These are phyloP conservation scores for Colletotrichum viniferum DNA, from an alignment of 2,329 filamentous ascomycete genomes.

Conservation along the genomic window DNA sequence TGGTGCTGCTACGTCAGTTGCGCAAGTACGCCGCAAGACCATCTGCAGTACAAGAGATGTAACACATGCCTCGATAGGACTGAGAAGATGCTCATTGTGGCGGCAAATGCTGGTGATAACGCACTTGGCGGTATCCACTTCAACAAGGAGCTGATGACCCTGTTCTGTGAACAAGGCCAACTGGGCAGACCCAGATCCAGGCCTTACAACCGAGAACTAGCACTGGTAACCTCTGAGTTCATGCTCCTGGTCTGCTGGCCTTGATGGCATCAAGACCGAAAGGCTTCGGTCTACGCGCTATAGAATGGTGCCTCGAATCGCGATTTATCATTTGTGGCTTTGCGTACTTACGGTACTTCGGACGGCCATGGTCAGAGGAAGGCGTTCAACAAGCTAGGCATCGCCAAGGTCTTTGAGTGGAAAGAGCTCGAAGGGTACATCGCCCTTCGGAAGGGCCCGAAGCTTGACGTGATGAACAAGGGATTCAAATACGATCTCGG, in stretches of 20 bases:
- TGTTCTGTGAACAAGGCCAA: background rate
- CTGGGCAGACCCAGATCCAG: background rate
- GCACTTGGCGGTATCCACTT: background rate
- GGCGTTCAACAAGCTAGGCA: background rate
- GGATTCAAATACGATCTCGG: background rate
- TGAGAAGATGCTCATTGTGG: background rate
- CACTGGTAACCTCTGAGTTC: fast-evolving
- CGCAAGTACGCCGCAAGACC: background rate
- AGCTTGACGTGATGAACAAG: background rate
- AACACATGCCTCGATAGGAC: background rate
- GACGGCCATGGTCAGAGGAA: background rate
- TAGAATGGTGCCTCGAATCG: background rate
- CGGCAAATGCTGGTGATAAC: background rate
- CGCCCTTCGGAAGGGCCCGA: background rate
- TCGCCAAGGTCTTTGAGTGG: background rate
- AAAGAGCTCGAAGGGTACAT: background rate
- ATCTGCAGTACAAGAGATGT: background rate
- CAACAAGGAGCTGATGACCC: background rate
- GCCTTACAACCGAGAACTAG: background rate
- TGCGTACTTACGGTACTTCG: background rate
- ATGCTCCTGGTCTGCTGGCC: background rate
- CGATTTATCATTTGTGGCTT: background rate
- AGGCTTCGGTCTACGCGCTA: background rate
- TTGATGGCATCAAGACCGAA: background rate
- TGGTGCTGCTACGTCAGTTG: background rate